Evolutionary conservation across 2,329 filamentous ascomycete species (phyloP).

Genomic region (Rutstroemia sp.): DNA sequence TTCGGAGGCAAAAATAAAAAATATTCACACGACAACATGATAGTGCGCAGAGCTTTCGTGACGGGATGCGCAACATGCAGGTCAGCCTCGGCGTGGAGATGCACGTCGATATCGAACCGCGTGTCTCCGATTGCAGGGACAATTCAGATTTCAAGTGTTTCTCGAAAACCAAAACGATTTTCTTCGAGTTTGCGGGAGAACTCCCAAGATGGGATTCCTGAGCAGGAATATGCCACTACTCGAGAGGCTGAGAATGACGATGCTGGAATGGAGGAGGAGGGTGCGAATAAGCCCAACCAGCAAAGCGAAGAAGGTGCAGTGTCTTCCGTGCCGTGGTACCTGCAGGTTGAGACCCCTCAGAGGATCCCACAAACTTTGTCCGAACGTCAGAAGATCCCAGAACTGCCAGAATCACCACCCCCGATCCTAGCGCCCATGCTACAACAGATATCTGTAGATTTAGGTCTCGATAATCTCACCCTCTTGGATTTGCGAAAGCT

Average conservation of each 20-base stretch:
- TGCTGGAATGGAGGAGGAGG: neutral
- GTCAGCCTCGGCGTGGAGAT: conserved; percentile 22
- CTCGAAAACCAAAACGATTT: conserved; percentile 8
- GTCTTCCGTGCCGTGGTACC: conserved; percentile 69
- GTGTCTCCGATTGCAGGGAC: neutral
- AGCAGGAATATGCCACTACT: neutral
- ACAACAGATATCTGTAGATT: conserved; percentile 71
- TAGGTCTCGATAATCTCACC: conserved; percentile 75
- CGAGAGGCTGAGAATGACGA: neutral
- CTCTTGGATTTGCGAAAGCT: conserved; percentile 78
- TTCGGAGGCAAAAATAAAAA: neutral
- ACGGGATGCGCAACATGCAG: conserved; percentile 28
- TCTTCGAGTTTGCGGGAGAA: conserved; percentile 12
- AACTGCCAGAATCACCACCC: conserved; percentile 54
- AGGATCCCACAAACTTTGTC: conserved; percentile 34
- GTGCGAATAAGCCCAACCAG: conserved; percentile 10
- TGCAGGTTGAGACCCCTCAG: conserved; percentile 56
- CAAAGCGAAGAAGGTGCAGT: conserved; percentile 14
- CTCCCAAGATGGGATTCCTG: neutral
- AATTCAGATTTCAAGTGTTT: neutral
- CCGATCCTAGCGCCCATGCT: conserved; percentile 64
- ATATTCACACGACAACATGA: conserved; percentile 16
- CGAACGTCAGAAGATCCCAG: conserved; percentile 50
- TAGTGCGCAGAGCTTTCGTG: conserved; percentile 23
- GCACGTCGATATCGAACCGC: conserved; percentile 21